phyloP scores from a whole-genome alignment of 1,284 basidiomycete species.

The Athelia psychrophila region DNA sequence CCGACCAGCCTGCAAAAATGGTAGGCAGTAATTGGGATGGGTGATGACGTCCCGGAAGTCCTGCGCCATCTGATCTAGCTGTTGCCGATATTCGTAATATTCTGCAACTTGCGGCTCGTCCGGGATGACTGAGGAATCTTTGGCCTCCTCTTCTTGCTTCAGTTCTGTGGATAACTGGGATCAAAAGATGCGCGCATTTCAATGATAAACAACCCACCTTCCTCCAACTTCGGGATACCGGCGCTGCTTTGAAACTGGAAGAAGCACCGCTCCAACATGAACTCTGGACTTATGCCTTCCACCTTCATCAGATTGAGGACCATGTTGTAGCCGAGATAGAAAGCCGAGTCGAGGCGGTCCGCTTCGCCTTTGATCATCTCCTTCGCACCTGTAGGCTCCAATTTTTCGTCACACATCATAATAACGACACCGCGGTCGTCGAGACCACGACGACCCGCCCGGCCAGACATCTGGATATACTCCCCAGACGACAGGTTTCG shows the following conservation, averaged over 20 bases:
- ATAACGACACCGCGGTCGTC: constrained; percentile 99
- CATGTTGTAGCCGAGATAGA: constrained; percentile 99
- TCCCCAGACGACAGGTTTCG: constrained; percentile 88
- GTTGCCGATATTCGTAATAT: constrained; percentile 90
- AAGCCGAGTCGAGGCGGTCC: constrained; percentile 95
- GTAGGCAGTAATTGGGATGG: constrained; percentile 91
- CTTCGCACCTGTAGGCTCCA: constrained; percentile 92
- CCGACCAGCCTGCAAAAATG: constrained; percentile 92
- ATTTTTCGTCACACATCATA: constrained; percentile 99
- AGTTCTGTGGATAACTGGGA: constrained; percentile 52
- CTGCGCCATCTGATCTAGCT: constrained; percentile 83
- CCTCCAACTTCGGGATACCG: constrained; percentile 85
- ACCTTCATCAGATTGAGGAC: constrained; percentile 98
- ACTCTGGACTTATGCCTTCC: constrained; percentile 98
- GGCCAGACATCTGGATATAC: constrained; percentile 99
- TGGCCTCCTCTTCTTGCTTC: constrained; percentile 68
- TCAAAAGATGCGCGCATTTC: not conserved
- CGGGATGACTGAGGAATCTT: constrained; percentile 69
- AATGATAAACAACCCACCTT: constrained; percentile 52
- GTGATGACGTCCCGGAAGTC: constrained; percentile 94
- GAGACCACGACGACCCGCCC: constrained; percentile 94
- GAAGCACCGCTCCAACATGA: constrained; percentile 97
- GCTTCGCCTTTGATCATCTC: constrained; percentile 99
- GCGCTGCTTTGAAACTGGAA: constrained; percentile 97
- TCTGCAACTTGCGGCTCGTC: constrained; percentile 85